Base-by-base conservation (phyloP, 1,284 basidiomycete genomes). In the Trametes polyzona region DNA sequence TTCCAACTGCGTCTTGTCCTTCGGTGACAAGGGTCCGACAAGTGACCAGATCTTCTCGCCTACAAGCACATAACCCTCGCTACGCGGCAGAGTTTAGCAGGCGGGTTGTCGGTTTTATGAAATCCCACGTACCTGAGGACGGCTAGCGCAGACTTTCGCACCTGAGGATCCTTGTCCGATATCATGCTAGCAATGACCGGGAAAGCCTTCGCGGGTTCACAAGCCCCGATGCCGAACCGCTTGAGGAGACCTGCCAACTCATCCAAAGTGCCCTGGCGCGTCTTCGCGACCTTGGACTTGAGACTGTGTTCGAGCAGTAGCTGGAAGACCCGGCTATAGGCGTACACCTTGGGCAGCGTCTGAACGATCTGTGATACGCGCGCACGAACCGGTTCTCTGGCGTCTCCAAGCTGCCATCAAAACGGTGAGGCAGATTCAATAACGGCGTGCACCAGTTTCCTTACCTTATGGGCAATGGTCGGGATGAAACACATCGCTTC, bases 401-500 rank as follows among this genome's bases (percentile, higher is more conserved):
- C 85, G 73, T 93, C 91, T 10, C 92, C 92, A 57, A 93, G 83
- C 91, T 93, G 63, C 35, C n/a, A 30, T 36, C 47, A 29, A 52
- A 50, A 50, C 0, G 21, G 12, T 59, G 58, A 62, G 47, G 43
- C 30, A 19, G 42, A 21, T 19, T 36, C 2, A 37, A 40, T 23
- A 8, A 59, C 33, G 3, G 30, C 54, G 27, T 52, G 27, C 52
- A 23, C 37, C 21, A 17, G 4, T 11, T 16, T 29, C 61, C 79
- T 66, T 69, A 95, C 95, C 82, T 98, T 98, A 77, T 87, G 86
- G 37, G 98, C 83, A 52, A 98, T 81, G 8, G 95, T 95, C 0
- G 96, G 95, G 21, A 98, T 83, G 66, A 99, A 93, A 59, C 93
- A 90, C 47, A 86, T 74, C 0, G 94, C 95, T 71, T 99, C 97